These are phyloP conservation scores for Citeromyces hawaiiensis DNA, from an alignment of 1,139 yeast species.

Conservation along the genomic window DNA sequence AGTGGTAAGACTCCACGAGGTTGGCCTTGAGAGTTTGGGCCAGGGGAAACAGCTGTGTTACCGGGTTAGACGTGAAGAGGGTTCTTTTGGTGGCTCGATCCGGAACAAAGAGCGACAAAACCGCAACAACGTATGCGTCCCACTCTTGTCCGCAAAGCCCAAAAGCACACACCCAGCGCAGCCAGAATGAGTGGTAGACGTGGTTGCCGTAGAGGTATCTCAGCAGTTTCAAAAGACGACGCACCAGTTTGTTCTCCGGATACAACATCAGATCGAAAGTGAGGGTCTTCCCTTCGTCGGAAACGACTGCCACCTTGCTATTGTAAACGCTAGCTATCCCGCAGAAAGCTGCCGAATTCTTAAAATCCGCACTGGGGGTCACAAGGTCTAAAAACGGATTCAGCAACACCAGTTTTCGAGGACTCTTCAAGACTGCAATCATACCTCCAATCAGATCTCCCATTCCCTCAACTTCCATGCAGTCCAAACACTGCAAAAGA, in stretches of 20 bases:
- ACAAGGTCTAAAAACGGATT: constrained; percentile 54
- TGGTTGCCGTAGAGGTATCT: constrained; percentile 44
- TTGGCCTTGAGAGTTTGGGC: constrained; percentile 21
- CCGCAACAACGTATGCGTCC: constrained; percentile 43
- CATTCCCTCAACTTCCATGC: not conserved
- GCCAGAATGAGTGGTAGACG: constrained; percentile 42
- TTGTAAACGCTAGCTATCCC: not conserved
- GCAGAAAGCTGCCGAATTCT: constrained; percentile 8
- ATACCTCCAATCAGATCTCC: constrained; percentile 21
- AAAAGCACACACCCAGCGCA: constrained; percentile 47
- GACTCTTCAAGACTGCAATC: constrained; percentile 17
- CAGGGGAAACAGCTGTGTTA: constrained; percentile 25
- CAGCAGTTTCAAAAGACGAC: constrained; percentile 32
- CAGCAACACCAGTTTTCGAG: constrained; percentile 26
- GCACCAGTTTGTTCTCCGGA: constrained; percentile 32
- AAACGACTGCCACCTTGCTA: not conserved
- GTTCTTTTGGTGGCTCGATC: constrained; percentile 16
- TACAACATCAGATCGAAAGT: constrained; percentile 24
- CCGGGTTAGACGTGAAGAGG: constrained; percentile 16
- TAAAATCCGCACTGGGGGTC: constrained; percentile 26
- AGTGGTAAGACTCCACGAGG: constrained; percentile 16
- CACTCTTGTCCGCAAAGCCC: constrained; percentile 38
- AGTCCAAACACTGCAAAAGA: constrained; percentile 3
- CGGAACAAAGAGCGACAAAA: constrained; percentile 35
- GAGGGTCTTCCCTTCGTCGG: constrained; percentile 15